Evolutionary conservation across 108 stramenopile genomes (phyloP).

Genomic region (Conticribra guillardii): DNA sequence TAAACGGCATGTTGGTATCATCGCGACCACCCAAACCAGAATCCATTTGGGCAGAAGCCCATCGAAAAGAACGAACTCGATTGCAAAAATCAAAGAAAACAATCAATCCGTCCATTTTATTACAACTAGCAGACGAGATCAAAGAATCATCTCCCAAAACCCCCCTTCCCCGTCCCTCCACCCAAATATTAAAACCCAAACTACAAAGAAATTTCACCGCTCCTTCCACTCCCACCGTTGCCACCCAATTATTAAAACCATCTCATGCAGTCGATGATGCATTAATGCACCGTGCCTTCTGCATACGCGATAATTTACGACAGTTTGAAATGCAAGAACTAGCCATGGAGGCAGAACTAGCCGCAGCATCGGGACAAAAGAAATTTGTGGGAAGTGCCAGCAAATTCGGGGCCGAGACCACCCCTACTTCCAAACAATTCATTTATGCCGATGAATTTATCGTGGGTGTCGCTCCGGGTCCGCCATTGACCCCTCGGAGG

Average conservation of each 20-base stretch:
- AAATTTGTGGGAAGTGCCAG: conserved; percentile 47
- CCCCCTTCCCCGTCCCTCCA: too few species aligned
- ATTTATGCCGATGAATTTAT: conserved; percentile 15
- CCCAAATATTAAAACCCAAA: conserved; percentile 6
- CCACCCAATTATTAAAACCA: not conserved
- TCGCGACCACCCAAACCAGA: conserved; percentile 3
- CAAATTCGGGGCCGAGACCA: conserved; percentile 33
- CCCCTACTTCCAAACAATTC: conserved; percentile 10
- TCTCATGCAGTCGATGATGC: conserved; percentile 31
- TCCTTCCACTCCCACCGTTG: not conserved
- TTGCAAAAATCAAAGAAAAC: not conserved
- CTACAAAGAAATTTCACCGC: conserved; percentile 12
- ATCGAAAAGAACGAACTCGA: conserved; percentile 8
- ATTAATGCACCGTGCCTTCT: conserved; percentile 36
- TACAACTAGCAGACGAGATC: not conserved
- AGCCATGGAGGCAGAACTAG: conserved; percentile 48
- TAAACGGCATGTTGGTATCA: conserved; percentile 5
- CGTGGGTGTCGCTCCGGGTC: not conserved
- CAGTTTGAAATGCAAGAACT: conserved; percentile 46
- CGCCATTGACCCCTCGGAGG: not conserved
- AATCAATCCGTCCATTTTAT: not conserved
- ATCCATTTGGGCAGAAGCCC: conserved; percentile 6
- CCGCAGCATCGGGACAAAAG: conserved; percentile 47
- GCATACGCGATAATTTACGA: conserved; percentile 38
- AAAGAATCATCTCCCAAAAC: too few species aligned